Base-by-base conservation (phyloP, 2,329 filamentous ascomycete genomes). In the Claviceps sp. region DNA sequence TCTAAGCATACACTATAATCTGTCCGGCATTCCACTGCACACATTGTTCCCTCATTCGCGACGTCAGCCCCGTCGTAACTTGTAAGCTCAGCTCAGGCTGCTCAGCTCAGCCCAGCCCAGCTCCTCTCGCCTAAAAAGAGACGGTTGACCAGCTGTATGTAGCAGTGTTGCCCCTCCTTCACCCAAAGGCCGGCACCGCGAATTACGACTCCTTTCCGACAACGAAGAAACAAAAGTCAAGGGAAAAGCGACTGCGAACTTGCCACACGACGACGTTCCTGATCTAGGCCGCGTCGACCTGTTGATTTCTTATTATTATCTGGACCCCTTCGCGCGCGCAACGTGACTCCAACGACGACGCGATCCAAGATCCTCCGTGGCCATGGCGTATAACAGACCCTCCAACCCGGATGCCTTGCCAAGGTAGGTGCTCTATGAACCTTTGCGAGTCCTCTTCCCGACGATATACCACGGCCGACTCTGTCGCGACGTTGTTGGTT, bases 361-460 rank as follows among this genome's bases (percentile, higher is more conserved):
- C 9, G 3, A n/a, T 11, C 16, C 14, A 20, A 13, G 20, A 42
- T 34, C 29, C 7, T 34, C 26, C 39, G 34, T 20, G 45, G 68
- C 65, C 55, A 97, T 97, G 91, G 91, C 91, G 52, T 97, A 97
- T 77, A 95, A 95, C 71, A 83, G 82, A 67, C 80, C 85, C 52
- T 93, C 89, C 73, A 95, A 98, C 68, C 90, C 90, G 37, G 91
- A 98, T 74, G 87, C 89, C 65, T 81, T 98, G 57, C 91, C 91
- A 65, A 88, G 88, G 86, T 93, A 77, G 72, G 84, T 70, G 20
- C 46, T 37, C 23, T 22, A 58, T 55, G 50, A 26, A 49, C 1
- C n/a, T 17, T 17, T 11, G 5, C 7, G 4, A 37, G 45, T 57
- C 47, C 14, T 54, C 54, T 11, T 23, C 14, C 13, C 7, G n/a